phyloP scores from a whole-genome alignment of 805 yeast species.

The Pichia rugopelliculosa region DNA sequence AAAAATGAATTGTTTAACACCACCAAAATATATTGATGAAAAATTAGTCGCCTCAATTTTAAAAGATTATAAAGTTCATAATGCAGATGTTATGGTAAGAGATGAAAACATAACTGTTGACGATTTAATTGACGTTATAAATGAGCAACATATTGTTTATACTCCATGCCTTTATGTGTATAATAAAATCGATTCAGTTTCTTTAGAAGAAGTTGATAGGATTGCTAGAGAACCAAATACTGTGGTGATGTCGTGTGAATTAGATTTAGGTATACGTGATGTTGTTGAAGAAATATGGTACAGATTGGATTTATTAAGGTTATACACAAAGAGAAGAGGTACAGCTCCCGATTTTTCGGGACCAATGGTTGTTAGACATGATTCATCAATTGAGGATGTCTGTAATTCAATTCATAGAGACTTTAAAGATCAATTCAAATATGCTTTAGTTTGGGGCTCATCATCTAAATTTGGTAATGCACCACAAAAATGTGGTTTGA shows the following conservation, averaged over 20 bases:
- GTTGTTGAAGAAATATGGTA: conserved; percentile 92
- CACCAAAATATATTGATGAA: conserved; percentile 77
- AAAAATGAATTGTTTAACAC: conserved; percentile 70
- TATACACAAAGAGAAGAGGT: conserved; percentile 87
- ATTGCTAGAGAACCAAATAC: conserved; percentile 91
- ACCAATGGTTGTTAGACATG: conserved; percentile 82
- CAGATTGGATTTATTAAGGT: conserved; percentile 67
- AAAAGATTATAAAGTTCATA: conserved; percentile 83
- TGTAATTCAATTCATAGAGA: conserved; percentile 92
- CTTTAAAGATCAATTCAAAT: conserved; percentile 84
- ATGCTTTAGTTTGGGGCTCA: conserved; percentile 95
- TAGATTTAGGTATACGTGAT: conserved; percentile 79
- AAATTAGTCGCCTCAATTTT: conserved; percentile 68
- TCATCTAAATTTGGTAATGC: conserved; percentile 76
- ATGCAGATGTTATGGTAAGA: conserved; percentile 85
- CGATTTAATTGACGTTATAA: conserved; percentile 86
- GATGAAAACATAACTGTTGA: conserved; percentile 89
- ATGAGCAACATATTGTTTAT: conserved; percentile 80
- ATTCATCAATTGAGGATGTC: conserved; percentile 74
- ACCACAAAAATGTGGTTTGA: conserved; percentile 93
- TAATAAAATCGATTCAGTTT: conserved; percentile 92
- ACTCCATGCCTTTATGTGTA: conserved; percentile 89
- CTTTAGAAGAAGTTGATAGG: conserved; percentile 88
- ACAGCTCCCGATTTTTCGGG: conserved; percentile 72
- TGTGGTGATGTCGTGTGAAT: conserved; percentile 87